Evolutionary conservation across 192 early-diverging fungal genomes (phyloP), one percentile per base, ranked within the genome.

Genomic region (Piromyces finnis): DNA sequence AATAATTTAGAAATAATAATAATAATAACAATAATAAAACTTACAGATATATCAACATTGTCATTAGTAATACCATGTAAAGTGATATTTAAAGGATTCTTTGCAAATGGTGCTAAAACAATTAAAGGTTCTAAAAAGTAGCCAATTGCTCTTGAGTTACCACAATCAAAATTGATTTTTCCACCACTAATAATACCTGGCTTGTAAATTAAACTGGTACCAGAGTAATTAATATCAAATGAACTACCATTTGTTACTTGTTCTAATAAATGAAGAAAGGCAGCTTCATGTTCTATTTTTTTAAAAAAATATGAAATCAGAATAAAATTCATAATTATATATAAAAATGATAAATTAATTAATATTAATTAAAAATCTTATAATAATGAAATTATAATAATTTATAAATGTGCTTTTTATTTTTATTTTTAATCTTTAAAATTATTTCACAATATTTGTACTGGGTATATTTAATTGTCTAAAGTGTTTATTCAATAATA

Each of bases 111-210:
- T 29, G 93, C 95, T 29, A 99, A 87, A 7, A 93, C 94, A 80
- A 97, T 91, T 37, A 99, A 82, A 5, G 94, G 93, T 83, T 99
- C 97, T 18, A 98, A 85, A 83, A 94, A 99, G 84, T 99, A 98
- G 32, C 95, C 96, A 36, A 99, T 90, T n/a, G 91, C 90, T 15
- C 97, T 88, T 13, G 93, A 88, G 27, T 87, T 89, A 22, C 94
- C 95, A 82, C 96, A 97, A 79, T 96, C 96, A 85, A 96, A 93
- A 68, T 87, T 84, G 27, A 99, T 86, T 78, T 87, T 91, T 35
- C 97, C 97, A 81, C 96, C 96, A 27, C 86, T 89, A 81, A 99
- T 93, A 78, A 94, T 89, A 36, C 97, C 97, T 9, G 97, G 97
- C 80, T 91, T 90, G 79, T 94, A 94, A 28, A 92, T 78, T 30